Conservation (phyloP, 768 basidiomycete species). For the Termitomyces sp. region DNA sequence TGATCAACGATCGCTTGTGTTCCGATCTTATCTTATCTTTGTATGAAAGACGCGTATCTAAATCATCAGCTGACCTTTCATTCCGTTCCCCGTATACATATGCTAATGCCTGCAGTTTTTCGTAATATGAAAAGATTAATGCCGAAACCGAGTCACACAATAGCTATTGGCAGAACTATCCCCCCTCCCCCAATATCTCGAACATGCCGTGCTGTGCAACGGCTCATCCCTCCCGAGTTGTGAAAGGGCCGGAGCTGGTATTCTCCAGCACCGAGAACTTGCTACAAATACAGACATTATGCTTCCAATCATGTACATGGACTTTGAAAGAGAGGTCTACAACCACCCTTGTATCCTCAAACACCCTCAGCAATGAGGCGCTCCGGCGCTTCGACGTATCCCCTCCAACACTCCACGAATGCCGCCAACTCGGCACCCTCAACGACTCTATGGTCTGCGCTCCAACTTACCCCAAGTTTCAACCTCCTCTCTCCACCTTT, state of each 20-base stretch:
- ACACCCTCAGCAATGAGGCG: conserved; percentile 55
- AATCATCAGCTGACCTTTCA: too few species aligned
- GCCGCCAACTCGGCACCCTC: conserved; percentile 88
- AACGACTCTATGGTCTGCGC: conserved; percentile 81
- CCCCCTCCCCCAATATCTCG: too few species aligned
- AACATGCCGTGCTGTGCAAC: too few species aligned
- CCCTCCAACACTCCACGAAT: conserved; percentile 83
- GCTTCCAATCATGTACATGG: background rate
- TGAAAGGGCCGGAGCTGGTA: too few species aligned
- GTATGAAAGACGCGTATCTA: too few species aligned
- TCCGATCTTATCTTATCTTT: background rate
- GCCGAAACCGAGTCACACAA: too few species aligned
- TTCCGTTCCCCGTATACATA: too few species aligned
- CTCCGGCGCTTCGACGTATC: conserved; percentile 71
- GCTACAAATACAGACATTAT: background rate
- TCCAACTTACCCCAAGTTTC: conserved; percentile 70
- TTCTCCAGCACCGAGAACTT: background rate
- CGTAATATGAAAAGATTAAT: too few species aligned
- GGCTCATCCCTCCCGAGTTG: too few species aligned
- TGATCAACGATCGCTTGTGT: background rate
- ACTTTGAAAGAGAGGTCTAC: background rate
- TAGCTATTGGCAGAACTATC: too few species aligned
- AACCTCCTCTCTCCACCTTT: conserved; percentile 47
- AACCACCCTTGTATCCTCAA: conserved; percentile 11
- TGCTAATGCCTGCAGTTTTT: too few species aligned